A percentile compares a stretch with the other conserved stretches of the same genome.
Conservation (phyloP, 164 flowering plant species). For the Dillenia suffruticosa region DNA sequence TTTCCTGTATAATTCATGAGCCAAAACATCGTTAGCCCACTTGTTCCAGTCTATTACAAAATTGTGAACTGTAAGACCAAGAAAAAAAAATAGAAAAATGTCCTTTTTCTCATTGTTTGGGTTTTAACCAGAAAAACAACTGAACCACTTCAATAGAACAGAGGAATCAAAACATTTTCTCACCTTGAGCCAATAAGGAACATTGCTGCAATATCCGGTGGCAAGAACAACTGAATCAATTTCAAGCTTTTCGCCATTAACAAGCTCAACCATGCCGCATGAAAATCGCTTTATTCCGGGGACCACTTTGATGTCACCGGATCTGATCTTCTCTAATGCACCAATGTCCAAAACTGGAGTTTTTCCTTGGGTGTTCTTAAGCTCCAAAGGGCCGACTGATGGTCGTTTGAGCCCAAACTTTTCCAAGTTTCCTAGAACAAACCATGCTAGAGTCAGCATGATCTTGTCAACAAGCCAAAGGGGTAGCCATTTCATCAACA, state of each 20-base stretch:
- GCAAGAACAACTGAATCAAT: conserved; percentile 62
- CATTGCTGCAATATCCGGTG: conserved; percentile 80
- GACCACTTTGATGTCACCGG: conserved; percentile 50
- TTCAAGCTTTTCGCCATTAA: conserved; percentile 41
- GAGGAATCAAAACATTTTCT: conserved; percentile 20
- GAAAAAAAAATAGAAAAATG: not conserved
- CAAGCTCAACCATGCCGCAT: conserved; percentile 38
- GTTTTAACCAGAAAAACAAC: too few species aligned
- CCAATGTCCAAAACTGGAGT: conserved; percentile 82
- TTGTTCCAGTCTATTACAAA: not conserved
- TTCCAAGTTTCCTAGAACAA: conserved; percentile 47
- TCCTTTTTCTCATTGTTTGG: too few species aligned
- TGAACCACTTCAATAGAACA: not conserved
- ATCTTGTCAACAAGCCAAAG: conserved; percentile 64
- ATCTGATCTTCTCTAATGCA: conserved; percentile 47
- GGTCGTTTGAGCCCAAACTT: conserved; percentile 67
- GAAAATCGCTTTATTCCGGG: conserved; percentile 53
- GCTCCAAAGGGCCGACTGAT: conserved; percentile 52
- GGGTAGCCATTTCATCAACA: conserved; percentile 62
- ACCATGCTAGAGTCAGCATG: conserved; percentile 43
- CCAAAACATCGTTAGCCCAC: too few species aligned
- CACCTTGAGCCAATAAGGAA: conserved; percentile 81
- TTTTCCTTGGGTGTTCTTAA: conserved; percentile 58
- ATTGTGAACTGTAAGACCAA: not conserved
- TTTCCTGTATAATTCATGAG: conserved; percentile 29